Evolutionary conservation across 805 yeast species (phyloP).

Genomic region (Hanseniaspora lachancei): DNA sequence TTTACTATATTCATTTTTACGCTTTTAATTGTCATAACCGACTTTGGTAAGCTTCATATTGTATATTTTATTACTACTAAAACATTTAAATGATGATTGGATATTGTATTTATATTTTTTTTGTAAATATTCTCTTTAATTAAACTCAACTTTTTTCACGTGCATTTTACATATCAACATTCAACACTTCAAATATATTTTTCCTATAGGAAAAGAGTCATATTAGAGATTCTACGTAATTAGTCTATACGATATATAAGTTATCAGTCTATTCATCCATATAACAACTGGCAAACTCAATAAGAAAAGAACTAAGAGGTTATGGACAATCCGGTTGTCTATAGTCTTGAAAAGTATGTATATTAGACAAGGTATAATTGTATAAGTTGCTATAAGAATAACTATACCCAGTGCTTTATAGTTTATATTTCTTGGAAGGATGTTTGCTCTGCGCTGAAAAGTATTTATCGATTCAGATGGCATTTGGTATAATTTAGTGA

Average conservation of each 20-base stretch:
- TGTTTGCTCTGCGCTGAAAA: background rate
- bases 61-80: background rate
- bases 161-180: background rate
- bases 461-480: background rate
- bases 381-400: background rate
- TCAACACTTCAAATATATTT: background rate
- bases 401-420: background rate
- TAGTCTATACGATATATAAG: conserved; percentile 2
- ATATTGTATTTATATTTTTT: background rate
- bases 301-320: background rate
- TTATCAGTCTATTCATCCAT: conserved; percentile 2
- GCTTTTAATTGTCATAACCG: no score
- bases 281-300: background rate
- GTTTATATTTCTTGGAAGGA: background rate
- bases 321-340: background rate
- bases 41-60: background rate
- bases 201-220: background rate
- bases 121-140: background rate
- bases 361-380: conserved; percentile 2
- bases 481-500: no score
- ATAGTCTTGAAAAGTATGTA: background rate
- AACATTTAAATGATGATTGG: background rate
- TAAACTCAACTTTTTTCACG: background rate
- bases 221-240: background rate
- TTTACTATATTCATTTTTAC: no score